phyloP scores from a whole-genome alignment of 2,329 filamentous ascomycete species.

The Epichloe bromicola region DNA sequence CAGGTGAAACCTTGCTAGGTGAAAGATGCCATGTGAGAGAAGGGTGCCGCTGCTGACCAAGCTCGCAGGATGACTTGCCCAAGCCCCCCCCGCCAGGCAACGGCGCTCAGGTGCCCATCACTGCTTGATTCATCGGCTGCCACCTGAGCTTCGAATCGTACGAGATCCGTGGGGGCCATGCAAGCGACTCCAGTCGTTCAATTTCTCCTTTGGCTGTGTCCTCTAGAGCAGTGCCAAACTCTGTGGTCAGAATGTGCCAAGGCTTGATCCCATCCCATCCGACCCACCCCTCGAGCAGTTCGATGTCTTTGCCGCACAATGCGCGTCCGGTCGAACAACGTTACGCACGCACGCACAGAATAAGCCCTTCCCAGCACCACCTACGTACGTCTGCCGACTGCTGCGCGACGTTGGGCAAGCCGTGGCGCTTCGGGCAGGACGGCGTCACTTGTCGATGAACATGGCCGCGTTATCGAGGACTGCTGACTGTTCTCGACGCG shows the following conservation, averaged over 20 bases:
- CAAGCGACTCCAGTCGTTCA: no score
- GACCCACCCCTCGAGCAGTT: neutral
- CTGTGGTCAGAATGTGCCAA: no score
- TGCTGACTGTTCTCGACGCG: neutral
- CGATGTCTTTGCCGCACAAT: neutral
- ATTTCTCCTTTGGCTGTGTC: no score
- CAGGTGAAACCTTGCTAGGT: neutral
- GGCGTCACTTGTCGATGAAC: neutral
- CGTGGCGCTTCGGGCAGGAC: neutral
- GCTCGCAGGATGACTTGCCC: conserved; percentile 29
- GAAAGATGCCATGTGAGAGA: neutral
- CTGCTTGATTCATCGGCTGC: conserved; percentile 18
- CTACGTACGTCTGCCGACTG: neutral
- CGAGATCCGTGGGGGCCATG: neutral
- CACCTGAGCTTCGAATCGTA: no score
- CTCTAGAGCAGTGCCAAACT: no score
- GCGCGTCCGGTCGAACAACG: neutral
- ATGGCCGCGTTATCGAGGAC: neutral
- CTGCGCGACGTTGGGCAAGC: neutral
- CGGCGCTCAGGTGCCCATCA: conserved; percentile 24
- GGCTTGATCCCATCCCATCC: no score
- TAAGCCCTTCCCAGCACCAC: neutral
- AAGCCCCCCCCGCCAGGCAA: conserved; percentile 22
- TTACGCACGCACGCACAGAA: neutral
- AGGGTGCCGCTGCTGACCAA: neutral